phyloP scores from a whole-genome alignment of 345 rosid species.

The Adansonia digitata region DNA sequence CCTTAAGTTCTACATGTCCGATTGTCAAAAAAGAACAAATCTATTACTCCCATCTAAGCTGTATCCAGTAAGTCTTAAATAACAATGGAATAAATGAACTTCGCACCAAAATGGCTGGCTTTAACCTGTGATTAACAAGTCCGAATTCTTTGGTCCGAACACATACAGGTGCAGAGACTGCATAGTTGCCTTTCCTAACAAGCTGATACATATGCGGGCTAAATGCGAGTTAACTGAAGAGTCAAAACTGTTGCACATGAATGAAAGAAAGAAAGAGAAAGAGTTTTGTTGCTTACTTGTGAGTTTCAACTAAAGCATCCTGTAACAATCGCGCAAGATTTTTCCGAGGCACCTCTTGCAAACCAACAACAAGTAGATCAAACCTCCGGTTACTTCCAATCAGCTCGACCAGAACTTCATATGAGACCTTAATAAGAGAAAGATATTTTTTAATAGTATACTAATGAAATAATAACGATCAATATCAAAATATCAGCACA shows the following conservation, averaged over 20 bases:
- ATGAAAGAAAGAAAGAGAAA: too few species aligned
- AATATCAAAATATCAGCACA: background rate
- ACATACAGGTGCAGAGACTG: constrained; percentile 49
- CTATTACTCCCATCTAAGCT: background rate
- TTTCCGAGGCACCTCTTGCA: constrained; percentile 48
- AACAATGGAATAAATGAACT: background rate
- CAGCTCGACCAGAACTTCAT: constrained; percentile 40
- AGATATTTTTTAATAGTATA: background rate
- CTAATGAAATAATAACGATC: too few species aligned
- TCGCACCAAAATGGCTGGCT: background rate
- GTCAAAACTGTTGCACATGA: background rate
- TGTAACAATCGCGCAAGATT: constrained; percentile 30
- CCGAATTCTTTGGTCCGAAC: constrained; percentile 36
- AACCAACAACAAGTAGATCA: constrained; percentile 43
- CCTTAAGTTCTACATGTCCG: constrained; percentile 32
- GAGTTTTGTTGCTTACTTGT: constrained; percentile 25
- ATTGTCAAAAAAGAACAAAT: background rate
- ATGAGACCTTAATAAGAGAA: constrained; percentile 18
- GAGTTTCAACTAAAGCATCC: constrained; percentile 34
- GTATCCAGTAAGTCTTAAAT: background rate
- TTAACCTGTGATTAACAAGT: constrained; percentile 25
- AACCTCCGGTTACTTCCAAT: constrained; percentile 35
- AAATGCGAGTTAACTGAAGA: background rate
- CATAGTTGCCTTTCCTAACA: constrained; percentile 37
- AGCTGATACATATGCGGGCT: constrained; percentile 13